phyloP scores from a whole-genome alignment of 2,329 filamentous ascomycete genomes.

The Cadophora malorum region DNA sequence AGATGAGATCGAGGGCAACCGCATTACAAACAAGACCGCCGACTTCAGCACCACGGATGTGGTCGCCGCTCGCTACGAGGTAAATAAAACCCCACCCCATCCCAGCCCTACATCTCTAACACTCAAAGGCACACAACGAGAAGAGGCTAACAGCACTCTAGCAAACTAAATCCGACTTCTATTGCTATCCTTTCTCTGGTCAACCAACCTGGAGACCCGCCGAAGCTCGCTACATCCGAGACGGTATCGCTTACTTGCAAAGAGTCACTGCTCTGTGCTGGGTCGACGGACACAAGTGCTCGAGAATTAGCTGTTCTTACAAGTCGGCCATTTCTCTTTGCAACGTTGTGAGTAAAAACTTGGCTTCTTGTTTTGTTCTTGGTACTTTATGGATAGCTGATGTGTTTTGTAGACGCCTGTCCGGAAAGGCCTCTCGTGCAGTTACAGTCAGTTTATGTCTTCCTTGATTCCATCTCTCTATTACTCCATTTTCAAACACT shows the following conservation, averaged over 20 bases:
- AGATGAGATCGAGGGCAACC: neutral
- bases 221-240: neutral
- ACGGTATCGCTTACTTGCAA: neutral
- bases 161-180: constrained; percentile 8
- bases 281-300: neutral
- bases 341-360: neutral
- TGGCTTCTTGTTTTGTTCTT: too few relatives aligned
- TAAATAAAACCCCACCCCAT: neutral
- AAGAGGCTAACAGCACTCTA: neutral
- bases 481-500: too few relatives aligned
- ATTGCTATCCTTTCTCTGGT: neutral
- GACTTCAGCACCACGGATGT: neutral
- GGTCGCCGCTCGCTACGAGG: neutral
- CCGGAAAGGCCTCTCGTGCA: neutral
- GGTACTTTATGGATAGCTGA: neutral
- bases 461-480: too few relatives aligned
- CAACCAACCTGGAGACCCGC: constrained; percentile 2
- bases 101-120: neutral
- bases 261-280: neutral
- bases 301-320: neutral
- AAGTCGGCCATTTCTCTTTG: neutral
- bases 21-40: neutral
- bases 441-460: neutral
- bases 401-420: neutral
- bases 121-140: neutral